These are phyloP conservation scores for Cystobasidium slooffiae DNA, from an alignment of 1,284 basidiomycete genomes.

Conservation along the genomic window DNA sequence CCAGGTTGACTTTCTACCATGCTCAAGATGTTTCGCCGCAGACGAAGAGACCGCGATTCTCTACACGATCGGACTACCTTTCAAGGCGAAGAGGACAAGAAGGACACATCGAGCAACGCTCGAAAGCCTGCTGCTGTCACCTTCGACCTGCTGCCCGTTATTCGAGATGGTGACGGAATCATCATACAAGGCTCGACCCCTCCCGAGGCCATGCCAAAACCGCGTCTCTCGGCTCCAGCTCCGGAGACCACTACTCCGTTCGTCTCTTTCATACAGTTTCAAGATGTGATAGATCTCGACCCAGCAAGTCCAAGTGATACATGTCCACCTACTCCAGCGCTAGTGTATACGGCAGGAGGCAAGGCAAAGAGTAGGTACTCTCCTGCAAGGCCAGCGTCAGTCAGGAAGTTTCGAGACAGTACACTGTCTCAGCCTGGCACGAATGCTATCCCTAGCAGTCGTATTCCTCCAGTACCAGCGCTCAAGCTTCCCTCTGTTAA, in stretches of 20 bases:
- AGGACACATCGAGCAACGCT: background rate
- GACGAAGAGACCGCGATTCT: background rate
- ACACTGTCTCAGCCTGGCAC: background rate
- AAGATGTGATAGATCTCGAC: background rate
- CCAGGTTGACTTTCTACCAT: constrained; percentile 1
- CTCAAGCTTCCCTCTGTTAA: constrained; percentile 19
- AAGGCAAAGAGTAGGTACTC: constrained; percentile 26
- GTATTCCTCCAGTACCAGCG: constrained; percentile 4
- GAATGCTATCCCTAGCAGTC: background rate
- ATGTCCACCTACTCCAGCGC: constrained; percentile 2
- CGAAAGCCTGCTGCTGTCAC: background rate
- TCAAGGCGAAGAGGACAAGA: background rate
- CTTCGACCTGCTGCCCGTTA: background rate
- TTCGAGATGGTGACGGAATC: background rate
- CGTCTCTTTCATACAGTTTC: background rate
- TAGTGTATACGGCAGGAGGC: constrained; percentile 21
- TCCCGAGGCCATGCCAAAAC: background rate
- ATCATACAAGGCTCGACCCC: background rate
- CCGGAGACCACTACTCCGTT: background rate
- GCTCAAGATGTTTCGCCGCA: constrained; percentile 16
- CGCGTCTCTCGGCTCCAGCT: background rate
- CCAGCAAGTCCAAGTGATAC: background rate
- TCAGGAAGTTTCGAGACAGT: constrained; percentile 12
- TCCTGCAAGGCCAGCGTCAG: background rate
- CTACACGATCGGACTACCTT: background rate